Conservation (phyloP, 73 alveolate species). For the Paramecium caudatum region DNA sequence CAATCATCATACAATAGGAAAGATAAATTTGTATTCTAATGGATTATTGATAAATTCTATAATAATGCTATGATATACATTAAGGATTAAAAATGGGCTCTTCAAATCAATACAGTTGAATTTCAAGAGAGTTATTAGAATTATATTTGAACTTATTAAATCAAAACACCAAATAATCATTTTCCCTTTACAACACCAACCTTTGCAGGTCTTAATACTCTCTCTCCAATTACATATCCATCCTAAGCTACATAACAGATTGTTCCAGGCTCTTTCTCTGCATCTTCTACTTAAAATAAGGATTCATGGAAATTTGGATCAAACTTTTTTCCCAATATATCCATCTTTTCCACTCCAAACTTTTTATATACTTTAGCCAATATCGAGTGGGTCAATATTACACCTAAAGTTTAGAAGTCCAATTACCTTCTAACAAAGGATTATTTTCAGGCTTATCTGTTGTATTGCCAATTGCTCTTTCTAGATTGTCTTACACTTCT, state of each 20-base stretch:
- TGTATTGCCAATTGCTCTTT: slow-evolving; percentile 80
- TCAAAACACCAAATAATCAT: slow-evolving; percentile 4
- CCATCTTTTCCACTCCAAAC: slow-evolving; percentile 81
- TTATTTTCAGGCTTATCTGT: slow-evolving; percentile 70
- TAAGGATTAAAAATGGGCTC: neutral
- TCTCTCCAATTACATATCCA: slow-evolving; percentile 89
- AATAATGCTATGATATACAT: neutral
- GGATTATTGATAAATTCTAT: neutral
- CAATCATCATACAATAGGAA: neutral
- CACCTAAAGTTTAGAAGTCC: slow-evolving; percentile 68
- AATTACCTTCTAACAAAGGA: slow-evolving; percentile 76
- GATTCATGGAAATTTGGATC: slow-evolving; percentile 93
- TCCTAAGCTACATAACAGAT: slow-evolving; percentile 82
- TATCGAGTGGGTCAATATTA: slow-evolving; percentile 83
- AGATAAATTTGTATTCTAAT: neutral
- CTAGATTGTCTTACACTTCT: slow-evolving; percentile 89
- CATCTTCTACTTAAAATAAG: slow-evolving; percentile 83
- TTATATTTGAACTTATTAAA: neutral
- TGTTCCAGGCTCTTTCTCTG: slow-evolving; percentile 81
- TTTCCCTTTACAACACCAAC: slow-evolving; percentile 87
- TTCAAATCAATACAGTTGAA: no score
- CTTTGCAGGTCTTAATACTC: slow-evolving; percentile 90
- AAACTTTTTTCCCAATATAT: slow-evolving; percentile 86
- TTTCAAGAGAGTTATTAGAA: no score
- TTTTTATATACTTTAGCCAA: slow-evolving; percentile 81